These are phyloP conservation scores for Tolypocladium tundrense DNA, from an alignment of 2,329 filamentous ascomycete species.

Conservation along the genomic window DNA sequence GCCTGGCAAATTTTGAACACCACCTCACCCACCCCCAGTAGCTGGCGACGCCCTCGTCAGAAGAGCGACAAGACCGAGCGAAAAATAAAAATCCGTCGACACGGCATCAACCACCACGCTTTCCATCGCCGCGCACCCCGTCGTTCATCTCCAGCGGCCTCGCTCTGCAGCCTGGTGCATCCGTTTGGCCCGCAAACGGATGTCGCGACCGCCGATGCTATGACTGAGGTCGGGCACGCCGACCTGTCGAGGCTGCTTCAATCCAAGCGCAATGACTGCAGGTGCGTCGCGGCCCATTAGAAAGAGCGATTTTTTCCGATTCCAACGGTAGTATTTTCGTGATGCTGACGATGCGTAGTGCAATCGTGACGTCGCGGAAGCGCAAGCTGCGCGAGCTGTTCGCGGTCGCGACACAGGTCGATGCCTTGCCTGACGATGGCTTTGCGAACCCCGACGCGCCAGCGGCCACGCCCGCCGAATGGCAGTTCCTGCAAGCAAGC, in stretches of 20 bases:
- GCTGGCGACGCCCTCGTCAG: slow-evolving; percentile 17
- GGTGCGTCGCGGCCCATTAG: slow-evolving; percentile 35
- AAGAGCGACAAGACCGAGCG: slow-evolving; percentile 7
- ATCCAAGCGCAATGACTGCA: slow-evolving; percentile 52
- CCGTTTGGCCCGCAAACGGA: slow-evolving; percentile 57
- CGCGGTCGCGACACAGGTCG: slow-evolving; percentile 61
- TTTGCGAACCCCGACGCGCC: slow-evolving; percentile 48
- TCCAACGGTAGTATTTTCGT: slow-evolving; percentile 31
- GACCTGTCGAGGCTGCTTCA: slow-evolving; percentile 57
- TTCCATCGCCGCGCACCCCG: slow-evolving; percentile 19
- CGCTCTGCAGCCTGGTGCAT: slow-evolving; percentile 25
- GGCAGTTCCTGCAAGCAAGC: slow-evolving; percentile 43
- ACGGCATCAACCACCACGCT: slow-evolving; percentile 12
- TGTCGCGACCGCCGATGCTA: slow-evolving; percentile 59
- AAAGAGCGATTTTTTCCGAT: slow-evolving; percentile 42
- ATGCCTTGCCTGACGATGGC: slow-evolving; percentile 49
- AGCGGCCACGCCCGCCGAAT: slow-evolving; percentile 39
- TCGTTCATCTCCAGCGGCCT: slow-evolving; percentile 18
- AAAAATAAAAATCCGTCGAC: slow-evolving; percentile 21
- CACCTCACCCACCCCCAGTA: slow-evolving; percentile 14
- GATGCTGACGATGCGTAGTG: slow-evolving; percentile 40
- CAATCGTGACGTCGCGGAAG: slow-evolving; percentile 76
- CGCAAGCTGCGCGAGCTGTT: slow-evolving; percentile 84
- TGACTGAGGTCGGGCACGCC: slow-evolving; percentile 59
- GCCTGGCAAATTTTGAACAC: slow-evolving; percentile 21